Percentiles rank a stretch among this genome's conserved stretches.
These are phyloP conservation scores for Stemphylium beticola DNA, from an alignment of 2,329 filamentous ascomycete species.

Conservation along the genomic window DNA sequence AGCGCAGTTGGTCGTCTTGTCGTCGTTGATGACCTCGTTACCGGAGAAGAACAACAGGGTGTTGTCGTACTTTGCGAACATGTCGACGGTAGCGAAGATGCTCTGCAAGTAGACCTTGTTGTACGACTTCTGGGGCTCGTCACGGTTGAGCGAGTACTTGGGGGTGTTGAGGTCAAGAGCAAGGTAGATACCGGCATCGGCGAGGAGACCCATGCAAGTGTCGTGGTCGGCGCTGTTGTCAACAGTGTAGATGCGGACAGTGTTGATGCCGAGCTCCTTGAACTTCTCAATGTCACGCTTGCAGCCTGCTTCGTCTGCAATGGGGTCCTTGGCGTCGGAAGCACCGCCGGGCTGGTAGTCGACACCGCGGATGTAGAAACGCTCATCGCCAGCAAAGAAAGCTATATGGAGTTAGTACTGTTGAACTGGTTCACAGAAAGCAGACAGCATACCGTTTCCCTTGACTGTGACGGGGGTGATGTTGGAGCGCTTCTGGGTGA, in stretches of 20 bases:
- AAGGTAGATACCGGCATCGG: slow-evolving; percentile 87
- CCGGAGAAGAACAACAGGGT: slow-evolving; percentile 83
- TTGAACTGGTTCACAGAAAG: not conserved
- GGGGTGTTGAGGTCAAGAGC: slow-evolving; percentile 93
- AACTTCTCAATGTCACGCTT: slow-evolving; percentile 81
- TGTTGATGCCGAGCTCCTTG: slow-evolving; percentile 86
- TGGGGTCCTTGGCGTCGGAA: slow-evolving; percentile 71
- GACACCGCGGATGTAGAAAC: slow-evolving; percentile 67
- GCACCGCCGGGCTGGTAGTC: slow-evolving; percentile 73
- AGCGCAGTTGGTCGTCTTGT: slow-evolving; percentile 66
- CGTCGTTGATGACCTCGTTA: slow-evolving; percentile 77
- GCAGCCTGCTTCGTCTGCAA: slow-evolving; percentile 74
- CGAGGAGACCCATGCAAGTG: slow-evolving; percentile 81
- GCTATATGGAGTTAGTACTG: slow-evolving; percentile 45
- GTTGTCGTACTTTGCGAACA: slow-evolving; percentile 82
- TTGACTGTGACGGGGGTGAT: slow-evolving; percentile 66
- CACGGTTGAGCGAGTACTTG: slow-evolving; percentile 84
- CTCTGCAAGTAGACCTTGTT: slow-evolving; percentile 84
- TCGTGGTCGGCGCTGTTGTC: slow-evolving; percentile 86
- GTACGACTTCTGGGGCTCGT: slow-evolving; percentile 76
- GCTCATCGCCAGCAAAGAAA: slow-evolving; percentile 67
- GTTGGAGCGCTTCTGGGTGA: slow-evolving; percentile 42
- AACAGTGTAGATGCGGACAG: slow-evolving; percentile 88
- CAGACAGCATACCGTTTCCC: slow-evolving; percentile 60
- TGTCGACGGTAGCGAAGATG: slow-evolving; percentile 87